Conservation (phyloP, 495 filamentous ascomycete genomes). For the Xylaria grammica region DNA sequence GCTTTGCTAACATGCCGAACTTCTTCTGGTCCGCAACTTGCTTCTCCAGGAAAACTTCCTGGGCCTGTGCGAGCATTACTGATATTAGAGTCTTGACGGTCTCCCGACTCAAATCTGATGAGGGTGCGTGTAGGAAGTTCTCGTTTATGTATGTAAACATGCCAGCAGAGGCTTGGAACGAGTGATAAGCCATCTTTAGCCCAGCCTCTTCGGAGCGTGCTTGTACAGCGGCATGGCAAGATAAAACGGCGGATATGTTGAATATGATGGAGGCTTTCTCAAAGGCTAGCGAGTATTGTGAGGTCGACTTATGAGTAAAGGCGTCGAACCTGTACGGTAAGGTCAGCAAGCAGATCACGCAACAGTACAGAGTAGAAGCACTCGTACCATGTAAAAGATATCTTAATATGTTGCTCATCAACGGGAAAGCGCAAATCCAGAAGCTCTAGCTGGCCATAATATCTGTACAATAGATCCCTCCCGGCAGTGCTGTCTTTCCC, state of each 20-base stretch:
- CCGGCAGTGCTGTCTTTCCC: slow-evolving; percentile 96
- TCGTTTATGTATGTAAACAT: slow-evolving; percentile 99
- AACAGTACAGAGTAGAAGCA: background rate
- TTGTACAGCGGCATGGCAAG: slow-evolving; percentile 93
- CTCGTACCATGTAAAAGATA: slow-evolving; percentile 93
- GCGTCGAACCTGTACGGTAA: slow-evolving; percentile 81
- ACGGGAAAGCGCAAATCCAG: slow-evolving; percentile 94
- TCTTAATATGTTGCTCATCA: slow-evolving; percentile 98
- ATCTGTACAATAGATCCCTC: slow-evolving; percentile 91
- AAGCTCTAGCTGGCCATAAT: slow-evolving; percentile 96
- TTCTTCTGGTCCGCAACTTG: slow-evolving; percentile 94
- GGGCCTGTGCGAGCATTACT: slow-evolving; percentile 91
- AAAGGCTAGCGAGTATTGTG: slow-evolving; percentile 95
- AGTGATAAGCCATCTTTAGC: slow-evolving; percentile 95
- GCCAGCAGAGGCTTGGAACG: slow-evolving; percentile 95
- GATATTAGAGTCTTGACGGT: slow-evolving; percentile 94
- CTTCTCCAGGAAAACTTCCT: slow-evolving; percentile 97
- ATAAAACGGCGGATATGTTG: slow-evolving; percentile 97
- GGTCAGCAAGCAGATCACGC: slow-evolving; percentile 34
- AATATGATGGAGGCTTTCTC: slow-evolving; percentile 99
- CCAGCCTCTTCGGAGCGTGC: slow-evolving; percentile 89
- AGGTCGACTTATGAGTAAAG: slow-evolving; percentile 94
- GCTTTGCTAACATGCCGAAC: slow-evolving; percentile 86
- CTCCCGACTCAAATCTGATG: slow-evolving; percentile 89
- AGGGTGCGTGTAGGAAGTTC: slow-evolving; percentile 97